phyloP scores from a whole-genome alignment of 371 early-diverging fungal species.

The Mortierella sp. region DNA sequence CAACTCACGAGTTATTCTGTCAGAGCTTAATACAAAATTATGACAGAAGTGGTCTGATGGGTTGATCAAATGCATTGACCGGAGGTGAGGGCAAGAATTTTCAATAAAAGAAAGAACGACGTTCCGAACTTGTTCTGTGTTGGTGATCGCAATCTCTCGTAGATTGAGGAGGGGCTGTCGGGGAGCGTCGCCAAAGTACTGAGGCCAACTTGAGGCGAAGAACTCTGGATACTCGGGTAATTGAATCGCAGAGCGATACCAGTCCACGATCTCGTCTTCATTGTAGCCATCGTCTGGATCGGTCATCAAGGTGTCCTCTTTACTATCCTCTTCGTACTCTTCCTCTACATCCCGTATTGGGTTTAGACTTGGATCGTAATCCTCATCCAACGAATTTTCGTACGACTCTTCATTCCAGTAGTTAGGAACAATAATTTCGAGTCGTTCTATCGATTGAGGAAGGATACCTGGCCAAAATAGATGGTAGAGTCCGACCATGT shows the following conservation, averaged over 20 bases:
- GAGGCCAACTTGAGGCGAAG: too few species aligned
- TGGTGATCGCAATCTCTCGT: neutral
- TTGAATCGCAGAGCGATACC: neutral
- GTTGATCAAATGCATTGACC: neutral
- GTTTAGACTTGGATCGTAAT: neutral
- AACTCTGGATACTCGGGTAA: neutral
- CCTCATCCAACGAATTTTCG: slow-evolving; percentile 1
- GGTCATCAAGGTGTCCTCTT: neutral
- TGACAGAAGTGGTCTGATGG: slow-evolving; percentile 1
- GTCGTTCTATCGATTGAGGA: slow-evolving; percentile 1
- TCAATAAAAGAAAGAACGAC: neutral
- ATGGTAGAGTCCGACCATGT: neutral
- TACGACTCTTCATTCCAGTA: slow-evolving; percentile 1
- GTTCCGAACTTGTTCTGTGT: neutral
- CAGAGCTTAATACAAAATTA: neutral
- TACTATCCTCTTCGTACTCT: neutral
- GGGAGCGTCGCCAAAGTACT: neutral
- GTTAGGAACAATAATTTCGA: neutral
- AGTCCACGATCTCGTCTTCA: slow-evolving; percentile 3
- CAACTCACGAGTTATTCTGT: neutral
- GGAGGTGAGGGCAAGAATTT: neutral
- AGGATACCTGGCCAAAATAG: slow-evolving; percentile 3
- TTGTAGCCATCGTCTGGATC: neutral
- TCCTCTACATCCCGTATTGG: neutral
- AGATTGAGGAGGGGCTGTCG: neutral